Evolutionary conservation across 352 stramenopile species (phyloP).

Genomic region (Globisporangium acanthophoron): DNA sequence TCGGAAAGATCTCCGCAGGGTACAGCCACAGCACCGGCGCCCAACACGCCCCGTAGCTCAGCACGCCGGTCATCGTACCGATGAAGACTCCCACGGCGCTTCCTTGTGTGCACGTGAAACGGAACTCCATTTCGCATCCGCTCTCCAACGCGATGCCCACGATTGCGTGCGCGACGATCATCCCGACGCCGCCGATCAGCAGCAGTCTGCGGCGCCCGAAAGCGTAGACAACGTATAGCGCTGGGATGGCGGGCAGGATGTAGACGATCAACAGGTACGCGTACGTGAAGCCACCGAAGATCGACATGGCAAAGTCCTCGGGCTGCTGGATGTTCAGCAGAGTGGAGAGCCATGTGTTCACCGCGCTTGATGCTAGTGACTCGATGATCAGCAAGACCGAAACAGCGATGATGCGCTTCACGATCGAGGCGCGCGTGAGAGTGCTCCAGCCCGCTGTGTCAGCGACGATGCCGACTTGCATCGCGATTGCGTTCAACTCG

Average conservation of each 20-base stretch:
- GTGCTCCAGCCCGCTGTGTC: conserved; percentile 5
- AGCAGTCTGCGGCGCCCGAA: conserved; percentile 30
- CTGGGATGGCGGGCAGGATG: conserved; percentile 24
- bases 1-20: conserved; percentile 43
- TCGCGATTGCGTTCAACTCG: conserved; percentile 27
- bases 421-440: conserved; percentile 16
- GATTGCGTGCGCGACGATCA: conserved; percentile 35
- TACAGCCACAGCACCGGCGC: conserved; percentile 49
- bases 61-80: conserved; percentile 24
- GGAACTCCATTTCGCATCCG: conserved; percentile 27
- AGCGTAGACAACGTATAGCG: conserved; percentile 32
- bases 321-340: conserved; percentile 28
- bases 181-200: conserved; percentile 32
- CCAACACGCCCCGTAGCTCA: conserved; percentile 43
- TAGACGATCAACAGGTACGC: conserved; percentile 24
- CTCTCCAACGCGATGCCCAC: conserved; percentile 28
- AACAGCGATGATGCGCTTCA: conserved; percentile 21
- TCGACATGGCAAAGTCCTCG: conserved; percentile 15
- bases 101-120: conserved; percentile 19
- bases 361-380: conserved; percentile 10
- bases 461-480: conserved; percentile 5
- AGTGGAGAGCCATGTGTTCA: not conserved
- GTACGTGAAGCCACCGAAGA: conserved; percentile 28
- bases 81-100: conserved; percentile 34
- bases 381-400: conserved; percentile 33